These are phyloP conservation scores for Emmonsiellopsis sp. DNA, from an alignment of 2,329 filamentous ascomycete species.

Conservation along the genomic window DNA sequence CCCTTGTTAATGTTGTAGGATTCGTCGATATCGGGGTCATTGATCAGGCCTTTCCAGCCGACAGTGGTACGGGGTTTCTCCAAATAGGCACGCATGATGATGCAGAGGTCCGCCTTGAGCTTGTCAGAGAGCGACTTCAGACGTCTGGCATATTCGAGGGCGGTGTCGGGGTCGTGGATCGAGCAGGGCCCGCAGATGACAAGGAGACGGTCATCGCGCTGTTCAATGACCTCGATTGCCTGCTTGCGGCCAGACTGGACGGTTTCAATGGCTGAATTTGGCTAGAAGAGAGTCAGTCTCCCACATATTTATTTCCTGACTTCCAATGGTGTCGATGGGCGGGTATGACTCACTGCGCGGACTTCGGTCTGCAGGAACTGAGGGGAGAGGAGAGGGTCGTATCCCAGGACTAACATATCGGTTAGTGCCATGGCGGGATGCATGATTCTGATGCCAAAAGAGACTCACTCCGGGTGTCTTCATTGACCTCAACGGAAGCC, in stretches of 20 bases:
- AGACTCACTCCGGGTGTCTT: conserved; percentile 37
- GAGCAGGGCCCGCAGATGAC: conserved; percentile 95
- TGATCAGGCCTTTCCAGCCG: conserved; percentile 98
- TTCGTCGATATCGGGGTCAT: conserved; percentile 95
- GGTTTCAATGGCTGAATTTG: conserved; percentile 30
- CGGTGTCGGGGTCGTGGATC: conserved; percentile 84
- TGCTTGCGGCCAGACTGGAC: conserved; percentile 41
- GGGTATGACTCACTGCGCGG: conserved; percentile 53
- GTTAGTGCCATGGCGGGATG: background rate
- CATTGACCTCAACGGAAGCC: conserved; percentile 29
- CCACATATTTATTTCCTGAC: background rate
- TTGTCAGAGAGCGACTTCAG: conserved; percentile 70
- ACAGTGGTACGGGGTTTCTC: conserved; percentile 98
- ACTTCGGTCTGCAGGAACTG: conserved; percentile 81
- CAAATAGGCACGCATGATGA: conserved; percentile 97
- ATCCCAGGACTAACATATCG: conserved; percentile 62
- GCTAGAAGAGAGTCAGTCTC: conserved; percentile 17
- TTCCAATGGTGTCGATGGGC: conserved; percentile 3
- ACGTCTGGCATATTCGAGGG: conserved; percentile 76
- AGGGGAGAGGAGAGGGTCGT: conserved; percentile 87
- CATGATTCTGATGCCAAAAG: conserved; percentile 1
- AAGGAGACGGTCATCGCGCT: conserved; percentile 72
- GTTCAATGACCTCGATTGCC: conserved; percentile 64
- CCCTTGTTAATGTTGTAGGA: conserved; percentile 99
- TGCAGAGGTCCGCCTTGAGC: conserved; percentile 72